Base-by-base conservation (phyloP, 768 basidiomycete species). In the Pleurotus giganteus region DNA sequence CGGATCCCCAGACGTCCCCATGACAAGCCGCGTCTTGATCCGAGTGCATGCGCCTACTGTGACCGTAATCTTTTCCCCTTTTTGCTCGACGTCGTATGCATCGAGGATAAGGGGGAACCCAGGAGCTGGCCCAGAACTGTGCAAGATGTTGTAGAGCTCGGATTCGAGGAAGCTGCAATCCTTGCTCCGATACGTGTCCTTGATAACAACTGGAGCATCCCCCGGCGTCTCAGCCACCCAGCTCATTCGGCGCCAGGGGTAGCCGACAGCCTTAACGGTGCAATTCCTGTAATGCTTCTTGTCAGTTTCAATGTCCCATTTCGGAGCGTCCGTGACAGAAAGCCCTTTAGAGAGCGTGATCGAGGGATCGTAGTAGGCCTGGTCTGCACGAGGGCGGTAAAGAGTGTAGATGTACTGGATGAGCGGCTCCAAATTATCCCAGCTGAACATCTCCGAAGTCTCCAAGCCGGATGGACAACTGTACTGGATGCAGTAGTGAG, bases 371-470 rank as follows among this genome's bases (percentile, higher is more conserved):
- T 34, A 46, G 17, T 37, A 44, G 11, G 47, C 26, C 29, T 53
- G 56, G n/a, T 51, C 52, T 2, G 51, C 17, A 23, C 31, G 50
- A 1, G 57, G 57, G 17, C 39, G 13, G 37, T 57, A 54, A n/a
- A 57, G 44, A 8, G 52, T 46, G 46, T 53, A 54, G 15, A 49
- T 44, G 34, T 47, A 57, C 27, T 21, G 17, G 39, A 34, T 27
- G 41, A 57, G 29, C 21, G 57, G 52, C 17, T 27, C 19, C 24
- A 57, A 28, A 27, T 57, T 21, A 6, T 54, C 57, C 52, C 52
- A 54, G 23, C 11, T 13, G 21, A 37, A 54, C 32, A 11, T 7
- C 11, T 17, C 28, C 26, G 57, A 53, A 21, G 39, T 42, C 11
- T 28, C 45, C 26, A 46, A 41, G 2, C 57, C 52, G 13, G 52